phyloP scores from a whole-genome alignment of 495 filamentous ascomycete genomes.

The Astrothelium subdiscretum region DNA sequence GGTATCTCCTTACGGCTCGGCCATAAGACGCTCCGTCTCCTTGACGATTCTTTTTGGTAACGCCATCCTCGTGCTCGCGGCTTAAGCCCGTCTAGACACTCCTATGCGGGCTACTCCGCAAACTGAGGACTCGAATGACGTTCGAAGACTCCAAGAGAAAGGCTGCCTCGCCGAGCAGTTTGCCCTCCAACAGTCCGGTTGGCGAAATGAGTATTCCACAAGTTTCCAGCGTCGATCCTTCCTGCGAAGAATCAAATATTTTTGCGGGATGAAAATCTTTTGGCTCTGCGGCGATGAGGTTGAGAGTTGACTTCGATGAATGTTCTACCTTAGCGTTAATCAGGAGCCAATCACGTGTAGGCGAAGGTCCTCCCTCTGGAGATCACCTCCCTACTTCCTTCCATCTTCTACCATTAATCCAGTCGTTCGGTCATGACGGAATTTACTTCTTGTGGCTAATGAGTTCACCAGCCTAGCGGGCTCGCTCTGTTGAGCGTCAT shows the following conservation, averaged over 20 bases:
- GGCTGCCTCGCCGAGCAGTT: too few species aligned
- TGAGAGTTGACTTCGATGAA: neutral
- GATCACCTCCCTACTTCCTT: neutral
- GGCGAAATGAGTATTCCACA: too few species aligned
- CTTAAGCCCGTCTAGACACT: neutral
- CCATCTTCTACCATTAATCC: neutral
- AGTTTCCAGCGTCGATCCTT: too few species aligned
- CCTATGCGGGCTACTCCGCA: neutral
- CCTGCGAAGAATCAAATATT: too few species aligned
- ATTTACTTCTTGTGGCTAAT: neutral
- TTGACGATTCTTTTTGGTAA: slow-evolving; percentile 96
- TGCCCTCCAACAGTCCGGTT: too few species aligned
- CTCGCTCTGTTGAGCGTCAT: neutral
- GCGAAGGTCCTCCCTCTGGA: neutral
- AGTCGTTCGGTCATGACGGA: neutral
- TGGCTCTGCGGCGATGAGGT: neutral
- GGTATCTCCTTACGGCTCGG: slow-evolving; percentile 65
- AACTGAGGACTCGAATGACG: too few species aligned
- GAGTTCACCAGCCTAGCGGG: neutral
- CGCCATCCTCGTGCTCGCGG: slow-evolving; percentile 15
- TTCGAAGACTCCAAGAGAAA: neutral
- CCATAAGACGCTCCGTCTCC: slow-evolving; percentile 94
- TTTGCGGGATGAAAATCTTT: neutral
- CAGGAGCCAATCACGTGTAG: neutral
- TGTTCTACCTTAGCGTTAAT: neutral